Percentiles rank a stretch among this genome's conserved stretches.
phyloP scores from a whole-genome alignment of 108 stramenopile species.

The Skeletonema grethae region DNA sequence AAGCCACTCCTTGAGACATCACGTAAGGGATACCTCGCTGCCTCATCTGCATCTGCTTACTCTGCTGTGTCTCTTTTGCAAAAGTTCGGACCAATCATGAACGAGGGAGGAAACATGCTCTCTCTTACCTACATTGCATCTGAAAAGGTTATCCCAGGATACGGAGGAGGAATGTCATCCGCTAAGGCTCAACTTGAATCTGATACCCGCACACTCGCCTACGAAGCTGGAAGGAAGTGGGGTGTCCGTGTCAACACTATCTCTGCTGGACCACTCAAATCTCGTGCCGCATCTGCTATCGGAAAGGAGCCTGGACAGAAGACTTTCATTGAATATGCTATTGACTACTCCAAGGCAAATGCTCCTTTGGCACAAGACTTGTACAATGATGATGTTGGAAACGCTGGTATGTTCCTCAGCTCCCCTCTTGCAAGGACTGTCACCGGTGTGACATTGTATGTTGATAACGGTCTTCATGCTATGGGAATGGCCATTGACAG shows the following conservation, averaged over 20 bases:
- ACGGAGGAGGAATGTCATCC: conserved; percentile 98
- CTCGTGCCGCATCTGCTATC: conserved; percentile 93
- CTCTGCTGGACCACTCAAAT: conserved; percentile 97
- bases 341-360: conserved; percentile 97
- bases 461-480: conserved; percentile 89
- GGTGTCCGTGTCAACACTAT: conserved; percentile 96
- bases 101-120: conserved; percentile 88
- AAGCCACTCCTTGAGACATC: conserved; percentile 97
- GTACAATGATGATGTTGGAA: conserved; percentile 98
- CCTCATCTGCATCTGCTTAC: conserved; percentile 95
- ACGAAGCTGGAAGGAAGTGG: conserved; percentile 95
- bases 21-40: conserved; percentile 96
- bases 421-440: conserved; percentile 90
- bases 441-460: conserved; percentile 93
- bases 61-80: conserved; percentile 94
- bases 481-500: conserved; percentile 95
- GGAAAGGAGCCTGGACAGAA: conserved; percentile 91
- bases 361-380: conserved; percentile 95
- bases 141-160: conserved; percentile 98
- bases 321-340: conserved; percentile 98
- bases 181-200: conserved; percentile 96
- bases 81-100: conserved; percentile 97
- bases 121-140: conserved; percentile 98
- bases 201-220: conserved; percentile 96
- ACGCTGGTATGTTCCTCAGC: conserved; percentile 88